Base-by-base conservation (phyloP, 2,329 filamentous ascomycete species). In the Penicillium frequentans region DNA sequence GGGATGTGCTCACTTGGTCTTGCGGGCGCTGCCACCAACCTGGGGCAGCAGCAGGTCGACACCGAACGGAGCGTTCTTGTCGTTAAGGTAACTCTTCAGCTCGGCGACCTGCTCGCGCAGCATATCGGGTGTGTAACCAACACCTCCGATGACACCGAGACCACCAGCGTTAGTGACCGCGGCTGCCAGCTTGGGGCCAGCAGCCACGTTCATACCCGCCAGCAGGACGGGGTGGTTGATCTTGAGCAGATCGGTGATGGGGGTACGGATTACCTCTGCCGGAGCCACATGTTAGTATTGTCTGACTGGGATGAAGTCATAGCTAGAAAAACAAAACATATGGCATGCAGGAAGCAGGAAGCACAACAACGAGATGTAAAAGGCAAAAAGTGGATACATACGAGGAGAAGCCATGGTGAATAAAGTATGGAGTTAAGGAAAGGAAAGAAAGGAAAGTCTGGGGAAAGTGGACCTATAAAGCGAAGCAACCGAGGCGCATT, bases 121-220 rank as follows among this genome's bases (percentile, higher is more conserved):
- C 95, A 98, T 98, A 59, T 97, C 91, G 68, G 95, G 95, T 55
- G 92, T 97, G 82, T 99, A 99, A 64, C 91, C 77, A 49, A 80
- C 89, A 75, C 95, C 95, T 66, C 95, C 95, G 69, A 99, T 93
- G 70, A 99, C 95, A 79, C 95, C 95, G 60, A 99, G 84, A 71
- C 95, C 95, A 66, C 95, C 95, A 52, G 95, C 95, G 78, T 99
- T 97, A 67, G 93, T 96, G 68, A 99, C 95, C 43, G 95, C 95
- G 33, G 95, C 95, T 52, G 95, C 95, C 71, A 99, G 88, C 84
- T 92, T 96, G 55, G 95, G 95, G 50, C 95, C 95, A 58, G 95
- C 95, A 56, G 95, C 95, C 63, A 98, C 95, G 84, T 99, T 98
- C 95, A 99, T 99, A 76, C 95, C 95, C 68, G 95, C 95, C 61